A percentile compares a stretch with the other conserved stretches of the same genome.
These are phyloP conservation scores for Oxytropis ochrocephala DNA, from an alignment of 306 rosid species.

Conservation along the genomic window DNA sequence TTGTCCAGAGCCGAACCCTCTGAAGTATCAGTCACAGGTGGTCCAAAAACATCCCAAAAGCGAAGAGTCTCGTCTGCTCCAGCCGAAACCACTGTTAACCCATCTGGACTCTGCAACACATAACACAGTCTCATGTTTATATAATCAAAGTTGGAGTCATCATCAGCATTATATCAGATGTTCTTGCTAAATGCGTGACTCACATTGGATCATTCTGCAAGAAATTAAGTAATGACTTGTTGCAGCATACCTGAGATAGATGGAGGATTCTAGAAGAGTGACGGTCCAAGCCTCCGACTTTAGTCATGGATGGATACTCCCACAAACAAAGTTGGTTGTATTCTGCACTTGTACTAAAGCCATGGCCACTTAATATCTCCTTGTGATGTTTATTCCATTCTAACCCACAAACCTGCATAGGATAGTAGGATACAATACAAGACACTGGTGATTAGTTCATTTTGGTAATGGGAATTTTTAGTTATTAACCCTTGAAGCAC, in stretches of 20 bases:
- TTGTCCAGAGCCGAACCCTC: slow-evolving; percentile 36
- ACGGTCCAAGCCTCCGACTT: slow-evolving; percentile 45
- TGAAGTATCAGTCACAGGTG: slow-evolving; percentile 24
- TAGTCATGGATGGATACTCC: slow-evolving; percentile 69
- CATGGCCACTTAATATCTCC: slow-evolving; percentile 77
- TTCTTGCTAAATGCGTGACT: not conserved
- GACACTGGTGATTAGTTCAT: not conserved
- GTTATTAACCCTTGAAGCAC: too few species aligned
- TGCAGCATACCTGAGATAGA: slow-evolving; percentile 50
- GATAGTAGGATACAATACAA: not conserved
- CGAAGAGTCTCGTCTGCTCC: slow-evolving; percentile 75
- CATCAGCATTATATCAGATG: not conserved
- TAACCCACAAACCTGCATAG: slow-evolving; percentile 62
- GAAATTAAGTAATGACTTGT: not conserved
- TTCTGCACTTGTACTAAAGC: slow-evolving; percentile 35
- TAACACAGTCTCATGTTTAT: not conserved
- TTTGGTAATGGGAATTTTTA: not conserved
- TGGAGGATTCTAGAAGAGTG: slow-evolving; percentile 60
- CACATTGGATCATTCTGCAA: not conserved
- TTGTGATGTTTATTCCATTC: slow-evolving; percentile 79
- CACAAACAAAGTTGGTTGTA: slow-evolving; percentile 59
- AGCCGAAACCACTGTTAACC: slow-evolving; percentile 63
- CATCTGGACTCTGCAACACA: slow-evolving; percentile 68
- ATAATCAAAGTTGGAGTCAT: not conserved
- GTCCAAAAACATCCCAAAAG: slow-evolving; percentile 69